Evolutionary conservation across 768 basidiomycete genomes (phyloP), one percentile per base, ranked within the genome.

Genomic region (Sarcodon aspratus): DNA sequence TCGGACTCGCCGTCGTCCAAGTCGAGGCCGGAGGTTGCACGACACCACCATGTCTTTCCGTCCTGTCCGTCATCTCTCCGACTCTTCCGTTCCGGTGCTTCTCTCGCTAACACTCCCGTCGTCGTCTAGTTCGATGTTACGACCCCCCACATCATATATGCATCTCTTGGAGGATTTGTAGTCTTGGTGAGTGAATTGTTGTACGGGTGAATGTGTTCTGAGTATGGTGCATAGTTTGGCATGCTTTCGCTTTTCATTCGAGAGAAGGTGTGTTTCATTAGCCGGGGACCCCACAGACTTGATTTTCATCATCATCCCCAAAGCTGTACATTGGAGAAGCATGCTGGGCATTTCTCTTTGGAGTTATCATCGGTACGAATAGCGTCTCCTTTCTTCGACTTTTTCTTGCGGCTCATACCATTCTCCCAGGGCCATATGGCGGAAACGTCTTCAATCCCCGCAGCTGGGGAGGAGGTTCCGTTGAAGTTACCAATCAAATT

Each of bases 251-350:
- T 94, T 6, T 79, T 97, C 55, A 75, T 97, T 57, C 84, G 93
- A 59, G 91, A 94, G 69, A 80, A 76, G 69, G 85, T 84, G 47
- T 38, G 69, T 62, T n/a, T 21, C 33, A 11, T 15, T 11, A 8
- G 11, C 36, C 21, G 5, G 21, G 5, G 21, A 27, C 2, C 5
- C 21, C 21, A 27, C 21, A 27, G 21, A 27, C 21, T 27, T 27
- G 21, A 2, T 45, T 38, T 32, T 43, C 17, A 51, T 49, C 48
- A 53, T 50, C 48, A 47, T 36, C 13, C 6, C 48, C 34, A 31
- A 47, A 89, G 78, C 65, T 95, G 21, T 97, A 96, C 62, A 81
- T 97, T 50, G 96, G 96, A 52, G 96, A 99, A 73, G 93, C 96
- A 11, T 88, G 87, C 55, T 89, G 90, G 79, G 93, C 95, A 0